Evolutionary conservation across 2,329 filamentous ascomycete species (phyloP).

Genomic region (Talaromyces verruculosus): DNA sequence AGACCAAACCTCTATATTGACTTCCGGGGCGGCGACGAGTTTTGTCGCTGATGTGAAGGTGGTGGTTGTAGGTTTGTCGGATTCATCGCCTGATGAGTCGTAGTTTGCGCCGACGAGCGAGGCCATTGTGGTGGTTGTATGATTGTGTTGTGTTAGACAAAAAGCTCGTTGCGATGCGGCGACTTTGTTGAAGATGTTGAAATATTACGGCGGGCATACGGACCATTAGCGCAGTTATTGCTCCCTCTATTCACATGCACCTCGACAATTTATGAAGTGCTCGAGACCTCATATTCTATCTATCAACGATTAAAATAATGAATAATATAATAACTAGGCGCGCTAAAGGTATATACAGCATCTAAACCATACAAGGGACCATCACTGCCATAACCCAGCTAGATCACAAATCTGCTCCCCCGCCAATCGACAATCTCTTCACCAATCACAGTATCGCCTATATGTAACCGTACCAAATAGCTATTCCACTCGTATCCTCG

Average conservation of each 20-base stretch:
- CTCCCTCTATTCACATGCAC: background rate
- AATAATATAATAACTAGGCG: slow-evolving; percentile 5
- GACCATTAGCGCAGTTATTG: slow-evolving; percentile 9
- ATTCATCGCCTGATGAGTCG: slow-evolving; percentile 53
- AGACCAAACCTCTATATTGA: slow-evolving; percentile 58
- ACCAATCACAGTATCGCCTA: background rate
- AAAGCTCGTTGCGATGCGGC: background rate
- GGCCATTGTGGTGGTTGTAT: slow-evolving; percentile 35
- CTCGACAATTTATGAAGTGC: background rate
- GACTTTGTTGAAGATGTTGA: slow-evolving; percentile 9
- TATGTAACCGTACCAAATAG: background rate
- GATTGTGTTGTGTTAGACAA: background rate
- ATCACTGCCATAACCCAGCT: slow-evolving; percentile 6
- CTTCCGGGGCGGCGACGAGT: slow-evolving; percentile 53
- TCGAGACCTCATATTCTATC: background rate
- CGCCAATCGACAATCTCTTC: background rate
- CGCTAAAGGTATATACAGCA: slow-evolving; percentile 23
- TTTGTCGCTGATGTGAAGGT: slow-evolving; percentile 35
- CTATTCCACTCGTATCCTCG: background rate
- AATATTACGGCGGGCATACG: slow-evolving; percentile 18
- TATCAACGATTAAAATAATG: background rate
- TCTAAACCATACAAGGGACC: slow-evolving; percentile 19
- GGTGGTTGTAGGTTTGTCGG: slow-evolving; percentile 31
- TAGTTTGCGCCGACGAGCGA: slow-evolving; percentile 47
- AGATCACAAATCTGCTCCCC: background rate